These are phyloP conservation scores for Pouteria campechiana DNA, from an alignment of 179 eudicot genomes.

Conservation along the genomic window DNA sequence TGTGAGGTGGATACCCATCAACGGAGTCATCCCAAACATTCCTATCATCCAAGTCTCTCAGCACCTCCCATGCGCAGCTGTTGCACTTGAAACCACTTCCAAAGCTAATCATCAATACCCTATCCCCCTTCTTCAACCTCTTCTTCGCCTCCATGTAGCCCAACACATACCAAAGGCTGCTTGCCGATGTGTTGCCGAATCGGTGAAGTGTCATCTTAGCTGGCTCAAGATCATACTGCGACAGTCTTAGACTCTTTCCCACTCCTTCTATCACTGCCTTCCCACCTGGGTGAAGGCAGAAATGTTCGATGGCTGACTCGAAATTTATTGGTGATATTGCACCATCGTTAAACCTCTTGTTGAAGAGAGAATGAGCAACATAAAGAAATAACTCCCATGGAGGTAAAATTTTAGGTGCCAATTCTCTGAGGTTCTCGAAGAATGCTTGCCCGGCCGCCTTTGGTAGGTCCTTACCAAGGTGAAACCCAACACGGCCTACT, in stretches of 20 bases:
- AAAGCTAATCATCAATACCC: slow-evolving; percentile 67
- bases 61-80: slow-evolving; percentile 79
- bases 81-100: slow-evolving; percentile 92
- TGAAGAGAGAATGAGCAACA: background rate
- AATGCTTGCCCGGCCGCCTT: slow-evolving; percentile 64
- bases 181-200: slow-evolving; percentile 88
- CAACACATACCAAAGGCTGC: slow-evolving; percentile 83
- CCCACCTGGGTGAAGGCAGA: slow-evolving; percentile 80
- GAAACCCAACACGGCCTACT: slow-evolving; percentile 48
- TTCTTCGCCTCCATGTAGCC: slow-evolving; percentile 82
- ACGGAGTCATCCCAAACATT: slow-evolving; percentile 75
- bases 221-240: slow-evolving; percentile 62
- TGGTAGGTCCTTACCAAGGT: slow-evolving; percentile 63
- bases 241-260: slow-evolving; percentile 37
- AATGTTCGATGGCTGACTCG: slow-evolving; percentile 57
- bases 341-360: slow-evolving; percentile 6
- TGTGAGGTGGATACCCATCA: slow-evolving; percentile 42
- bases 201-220: slow-evolving; percentile 88
- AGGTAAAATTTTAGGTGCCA: slow-evolving; percentile 64
- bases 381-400: slow-evolving; percentile 39
- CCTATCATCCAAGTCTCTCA: slow-evolving; percentile 49
- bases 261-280: slow-evolving; percentile 90
- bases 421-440: slow-evolving; percentile 48
- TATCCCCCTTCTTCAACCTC: slow-evolving; percentile 63
- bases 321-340: slow-evolving; percentile 35